A percentile compares a stretch with the other conserved stretches of the same genome.
phyloP scores from a whole-genome alignment of 257 asterid species.

The Fraxinus quadrangulata region DNA sequence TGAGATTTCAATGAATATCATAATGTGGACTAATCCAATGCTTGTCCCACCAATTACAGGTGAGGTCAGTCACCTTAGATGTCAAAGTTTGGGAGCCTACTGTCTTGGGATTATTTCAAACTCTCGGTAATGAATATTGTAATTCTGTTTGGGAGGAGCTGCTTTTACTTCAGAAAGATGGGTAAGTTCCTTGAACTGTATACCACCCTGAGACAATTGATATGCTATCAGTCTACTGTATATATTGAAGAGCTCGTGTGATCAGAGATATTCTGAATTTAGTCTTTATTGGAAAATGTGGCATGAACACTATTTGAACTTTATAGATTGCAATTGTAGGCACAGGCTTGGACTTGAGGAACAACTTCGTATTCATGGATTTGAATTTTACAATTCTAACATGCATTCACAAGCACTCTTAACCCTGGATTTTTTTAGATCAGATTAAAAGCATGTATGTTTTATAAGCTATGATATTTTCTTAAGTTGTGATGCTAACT shows the following conservation, averaged over 20 bases:
- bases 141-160: conserved; percentile 94
- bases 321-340: not conserved
- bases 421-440: not conserved
- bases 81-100: conserved; percentile 97
- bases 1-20: conserved; percentile 4
- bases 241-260: not conserved
- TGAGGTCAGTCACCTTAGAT: conserved; percentile 87
- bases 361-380: not conserved
- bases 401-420: not conserved
- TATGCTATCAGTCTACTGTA: not conserved
- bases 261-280: not conserved
- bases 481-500: not conserved
- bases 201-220: not conserved
- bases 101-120: conserved; percentile 72
- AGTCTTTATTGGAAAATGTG: not conserved
- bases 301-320: not conserved
- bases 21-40: conserved; percentile 9
- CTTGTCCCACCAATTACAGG: conserved; percentile 51
- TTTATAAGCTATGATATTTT: not conserved
- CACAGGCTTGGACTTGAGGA: not conserved
- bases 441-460: not conserved
- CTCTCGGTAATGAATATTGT: conserved; percentile 80
- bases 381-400: not conserved
- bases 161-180: conserved; percentile 55
- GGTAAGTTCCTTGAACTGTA: conserved; percentile 50